Conservation (phyloP, 371 early-diverging fungal species). For the Capniomyces stellatus region DNA sequence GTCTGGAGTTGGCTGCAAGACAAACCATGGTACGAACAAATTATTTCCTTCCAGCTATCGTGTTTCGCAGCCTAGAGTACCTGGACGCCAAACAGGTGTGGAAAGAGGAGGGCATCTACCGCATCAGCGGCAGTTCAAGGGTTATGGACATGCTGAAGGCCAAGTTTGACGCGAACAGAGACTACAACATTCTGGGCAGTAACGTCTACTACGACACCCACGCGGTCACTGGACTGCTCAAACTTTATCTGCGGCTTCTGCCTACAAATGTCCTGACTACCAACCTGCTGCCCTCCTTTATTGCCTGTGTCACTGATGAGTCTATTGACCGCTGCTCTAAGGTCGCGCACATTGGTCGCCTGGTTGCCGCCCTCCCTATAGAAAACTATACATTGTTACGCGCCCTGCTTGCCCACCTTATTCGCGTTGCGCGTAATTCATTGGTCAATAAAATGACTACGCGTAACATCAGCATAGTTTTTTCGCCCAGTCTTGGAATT, state of each 20-base stretch:
- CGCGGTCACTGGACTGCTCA: slow-evolving; percentile 77
- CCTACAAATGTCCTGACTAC: slow-evolving; percentile 69
- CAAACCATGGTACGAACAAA: slow-evolving; percentile 42
- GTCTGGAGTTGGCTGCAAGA: slow-evolving; percentile 43
- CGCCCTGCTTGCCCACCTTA: slow-evolving; percentile 67
- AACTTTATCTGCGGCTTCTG: slow-evolving; percentile 78
- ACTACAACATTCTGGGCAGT: slow-evolving; percentile 24
- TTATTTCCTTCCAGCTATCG: slow-evolving; percentile 72
- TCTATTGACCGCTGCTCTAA: slow-evolving; percentile 39
- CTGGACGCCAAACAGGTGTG: slow-evolving; percentile 63
- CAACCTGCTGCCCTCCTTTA: slow-evolving; percentile 55
- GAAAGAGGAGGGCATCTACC: slow-evolving; percentile 90
- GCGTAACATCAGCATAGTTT: slow-evolving; percentile 85
- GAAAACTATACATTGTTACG: slow-evolving; percentile 79
- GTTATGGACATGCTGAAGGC: slow-evolving; percentile 54
- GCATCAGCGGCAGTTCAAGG: slow-evolving; percentile 60
- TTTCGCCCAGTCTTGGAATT: slow-evolving; percentile 81
- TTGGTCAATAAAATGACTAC: slow-evolving; percentile 84
- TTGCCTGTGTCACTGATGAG: slow-evolving; percentile 48
- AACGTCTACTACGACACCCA: slow-evolving; percentile 68
- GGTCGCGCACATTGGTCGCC: slow-evolving; percentile 50
- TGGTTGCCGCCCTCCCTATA: slow-evolving; percentile 60
- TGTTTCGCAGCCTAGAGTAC: slow-evolving; percentile 88
- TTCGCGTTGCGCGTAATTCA: slow-evolving; percentile 62
- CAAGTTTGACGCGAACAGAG: slow-evolving; percentile 42